A percentile compares a stretch with the other conserved stretches of the same genome.
Conservation (phyloP, 495 filamentous ascomycete genomes). For the Thozetella sp. region DNA sequence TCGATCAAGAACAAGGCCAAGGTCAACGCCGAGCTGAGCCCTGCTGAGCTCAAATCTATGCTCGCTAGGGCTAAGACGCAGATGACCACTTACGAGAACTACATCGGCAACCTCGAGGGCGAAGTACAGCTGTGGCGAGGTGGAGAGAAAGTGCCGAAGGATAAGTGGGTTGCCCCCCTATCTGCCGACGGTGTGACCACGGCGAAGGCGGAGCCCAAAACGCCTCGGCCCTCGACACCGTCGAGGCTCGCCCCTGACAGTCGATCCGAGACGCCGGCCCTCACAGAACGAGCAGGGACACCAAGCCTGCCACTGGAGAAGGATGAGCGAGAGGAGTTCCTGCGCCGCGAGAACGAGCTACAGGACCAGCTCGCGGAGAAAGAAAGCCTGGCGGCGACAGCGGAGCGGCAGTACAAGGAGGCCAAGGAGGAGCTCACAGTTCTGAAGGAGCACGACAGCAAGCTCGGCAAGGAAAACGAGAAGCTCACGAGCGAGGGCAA, state of each 20-base stretch:
- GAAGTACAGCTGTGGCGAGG: conserved; percentile 86
- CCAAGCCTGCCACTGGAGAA: conserved; percentile 89
- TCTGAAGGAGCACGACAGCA: conserved; percentile 80
- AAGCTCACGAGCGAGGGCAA: conserved; percentile 80
- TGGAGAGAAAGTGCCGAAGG: conserved; percentile 87
- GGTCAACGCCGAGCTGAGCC: conserved; percentile 97
- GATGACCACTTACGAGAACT: conserved; percentile 83
- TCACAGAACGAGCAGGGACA: conserved; percentile 77
- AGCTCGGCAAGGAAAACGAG: conserved; percentile 85
- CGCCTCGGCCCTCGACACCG: conserved; percentile 76
- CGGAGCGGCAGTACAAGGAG: conserved; percentile 77
- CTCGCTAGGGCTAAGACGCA: conserved; percentile 91
- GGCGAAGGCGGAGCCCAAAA: conserved; percentile 60
- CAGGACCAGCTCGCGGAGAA: conserved; percentile 95
- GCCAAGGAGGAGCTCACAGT: conserved; percentile 80
- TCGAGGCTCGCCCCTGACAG: conserved; percentile 81
- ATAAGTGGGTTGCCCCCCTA: conserved; percentile 56
- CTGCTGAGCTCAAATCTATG: conserved; percentile 87
- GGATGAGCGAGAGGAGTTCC: conserved; percentile 95
- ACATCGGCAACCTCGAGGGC: conserved; percentile 80
- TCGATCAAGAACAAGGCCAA: conserved; percentile 99
- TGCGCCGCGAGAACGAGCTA: conserved; percentile 92
- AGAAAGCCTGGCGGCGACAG: conserved; percentile 75
- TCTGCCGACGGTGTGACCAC: conserved; percentile 67
- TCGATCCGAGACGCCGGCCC: conserved; percentile 68